Conservation (phyloP, 202 grass and related monocot genomes). For the Miscanthus sacchariflorus region DNA sequence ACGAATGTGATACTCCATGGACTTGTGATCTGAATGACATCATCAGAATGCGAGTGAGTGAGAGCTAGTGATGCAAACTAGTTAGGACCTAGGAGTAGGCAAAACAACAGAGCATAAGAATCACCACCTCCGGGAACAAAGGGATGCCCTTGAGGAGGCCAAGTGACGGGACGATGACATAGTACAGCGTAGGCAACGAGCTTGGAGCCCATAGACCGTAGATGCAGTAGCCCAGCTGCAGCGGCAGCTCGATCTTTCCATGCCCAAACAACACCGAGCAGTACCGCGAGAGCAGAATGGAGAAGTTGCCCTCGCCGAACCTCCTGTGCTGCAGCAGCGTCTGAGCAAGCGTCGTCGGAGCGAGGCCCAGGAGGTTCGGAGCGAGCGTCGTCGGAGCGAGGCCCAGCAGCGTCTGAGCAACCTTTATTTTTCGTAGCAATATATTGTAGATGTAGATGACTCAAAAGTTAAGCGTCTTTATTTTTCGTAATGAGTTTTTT, state of each 20-base stretch:
- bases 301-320: conserved; percentile 73
- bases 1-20: conserved; percentile 67
- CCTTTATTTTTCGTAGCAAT: too few species aligned
- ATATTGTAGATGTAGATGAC: too few species aligned
- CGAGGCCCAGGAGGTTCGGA: conserved; percentile 46
- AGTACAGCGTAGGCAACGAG: conserved; percentile 65
- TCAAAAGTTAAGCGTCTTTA: too few species aligned
- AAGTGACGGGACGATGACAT: conserved; percentile 64
- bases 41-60: too few species aligned
- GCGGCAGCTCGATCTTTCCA: conserved; percentile 52
- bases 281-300: conserved; percentile 70
- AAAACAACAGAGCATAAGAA: background rate
- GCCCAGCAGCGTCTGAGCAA: too few species aligned
- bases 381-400: too few species aligned
- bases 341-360: conserved; percentile 61
- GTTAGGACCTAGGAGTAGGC: background rate
- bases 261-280: conserved; percentile 65
- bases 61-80: too few species aligned
- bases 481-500: too few species aligned
- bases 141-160: conserved; percentile 65
- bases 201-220: conserved; percentile 68
- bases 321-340: conserved; percentile 75
- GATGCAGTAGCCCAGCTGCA: conserved; percentile 60
- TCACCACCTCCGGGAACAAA: conserved; percentile 60
- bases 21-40: conserved; percentile 54